Percentiles rank a stretch among this genome's conserved stretches.
Evolutionary conservation across 306 rosid species (phyloP).

Genomic region (Casuarina cunninghamiana): DNA sequence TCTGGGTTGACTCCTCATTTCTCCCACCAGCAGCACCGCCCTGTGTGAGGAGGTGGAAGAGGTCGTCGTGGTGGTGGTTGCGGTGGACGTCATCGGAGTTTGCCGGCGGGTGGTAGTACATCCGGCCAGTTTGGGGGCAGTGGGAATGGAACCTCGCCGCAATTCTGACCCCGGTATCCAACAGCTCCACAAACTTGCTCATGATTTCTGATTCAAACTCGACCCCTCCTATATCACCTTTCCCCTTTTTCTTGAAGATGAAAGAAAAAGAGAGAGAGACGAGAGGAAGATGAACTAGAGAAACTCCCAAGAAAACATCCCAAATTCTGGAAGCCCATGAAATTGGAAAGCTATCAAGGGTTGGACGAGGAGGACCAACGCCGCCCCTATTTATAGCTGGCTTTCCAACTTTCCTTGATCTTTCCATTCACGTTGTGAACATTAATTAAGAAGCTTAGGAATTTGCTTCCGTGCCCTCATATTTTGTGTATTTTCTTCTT

Average conservation of each 20-base stretch:
- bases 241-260: neutral
- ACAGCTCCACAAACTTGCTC: conserved; percentile 47
- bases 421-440: neutral
- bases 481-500: neutral
- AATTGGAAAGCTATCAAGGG: neutral
- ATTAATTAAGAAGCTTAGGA: neutral
- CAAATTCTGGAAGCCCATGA: neutral
- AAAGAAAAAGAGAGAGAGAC: neutral
- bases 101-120: conserved; percentile 57
- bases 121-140: conserved; percentile 56
- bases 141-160: conserved; percentile 57
- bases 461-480: neutral
- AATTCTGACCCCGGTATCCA: conserved; percentile 55
- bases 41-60: neutral
- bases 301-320: neutral
- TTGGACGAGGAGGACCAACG: neutral
- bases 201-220: conserved; percentile 1
- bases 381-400: neutral
- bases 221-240: neutral
- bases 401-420: neutral
- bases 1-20: conserved; percentile 18
- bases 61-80: neutral
- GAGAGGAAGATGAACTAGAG: neutral
- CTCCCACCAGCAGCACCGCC: conserved; percentile 10
- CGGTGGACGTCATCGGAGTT: conserved; percentile 26